Base-by-base conservation (phyloP, 31 red algal genomes). In the Endocladia muricata region DNA sequence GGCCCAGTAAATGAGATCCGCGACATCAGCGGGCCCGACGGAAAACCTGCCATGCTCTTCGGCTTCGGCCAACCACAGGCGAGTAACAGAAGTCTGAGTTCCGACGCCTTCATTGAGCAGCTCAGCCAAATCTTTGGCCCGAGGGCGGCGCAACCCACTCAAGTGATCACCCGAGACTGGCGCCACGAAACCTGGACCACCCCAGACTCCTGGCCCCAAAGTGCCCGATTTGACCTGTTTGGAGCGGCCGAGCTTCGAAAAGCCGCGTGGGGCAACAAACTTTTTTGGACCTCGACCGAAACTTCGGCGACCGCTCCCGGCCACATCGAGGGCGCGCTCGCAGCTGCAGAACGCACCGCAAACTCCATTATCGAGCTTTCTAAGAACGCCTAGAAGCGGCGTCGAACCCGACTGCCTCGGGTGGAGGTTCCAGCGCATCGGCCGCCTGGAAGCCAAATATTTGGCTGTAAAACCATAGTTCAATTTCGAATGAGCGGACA, bases 241-340 rank as follows among this genome's bases (percentile, higher is more conserved):
- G 15, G 9, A 23, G 15, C 59, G 28, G 15, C 9, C 13, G 13
- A 21, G 19, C 59, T 63, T 63, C 59, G 11, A 63, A 31, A 63
- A n/a, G n/a, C n/a, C 59, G 15, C 11, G 15, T 28, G 59, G 21
- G 59, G 11, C 9, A 23, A 23, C 9, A 11, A 9, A 11, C 23
- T 63, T 11, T 25, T 28, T 25, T 63, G 9, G 13, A 31, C 13
- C 21, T 9, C 13, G 13, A 63, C 59, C 9, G 59, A 63, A 23
- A 63, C 59, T 11, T 9, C 59, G 9, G 28, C 59, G 9, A 8
- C 11, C 9, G 9, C 23, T 11, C 13, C 13, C 11, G 59, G 59
- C 9, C 23, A 63, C 23, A 63, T 63, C 59, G 59, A 63, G 26
- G 59, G 59, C 9, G 59, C 59, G 9, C 59, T 63, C 13, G 59